A percentile compares a stretch with the other conserved stretches of the same genome.
Conservation (phyloP, 192 early-diverging fungal species). For the Coemansia sp. region DNA sequence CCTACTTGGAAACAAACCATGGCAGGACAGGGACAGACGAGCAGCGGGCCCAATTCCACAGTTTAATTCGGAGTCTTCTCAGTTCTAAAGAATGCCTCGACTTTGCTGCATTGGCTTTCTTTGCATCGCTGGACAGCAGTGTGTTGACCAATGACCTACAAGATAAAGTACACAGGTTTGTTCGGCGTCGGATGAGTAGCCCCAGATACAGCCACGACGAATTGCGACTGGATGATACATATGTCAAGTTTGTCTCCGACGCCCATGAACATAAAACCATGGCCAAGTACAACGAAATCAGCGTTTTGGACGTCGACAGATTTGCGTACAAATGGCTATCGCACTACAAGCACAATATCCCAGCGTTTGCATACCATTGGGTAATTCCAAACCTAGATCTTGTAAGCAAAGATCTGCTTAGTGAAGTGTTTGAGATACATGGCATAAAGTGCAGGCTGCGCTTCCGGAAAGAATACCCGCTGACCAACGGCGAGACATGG, state of each 20-base stretch:
- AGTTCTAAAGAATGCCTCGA: background rate
- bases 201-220: constrained; percentile 4
- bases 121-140: background rate
- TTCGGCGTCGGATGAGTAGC: constrained; percentile 3
- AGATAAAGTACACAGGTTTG: constrained; percentile 2
- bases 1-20: constrained; percentile 3
- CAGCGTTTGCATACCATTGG: constrained; percentile 21
- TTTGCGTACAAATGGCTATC: constrained; percentile 22
- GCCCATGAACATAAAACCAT: background rate
- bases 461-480: constrained; percentile 8
- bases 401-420: constrained; percentile 10
- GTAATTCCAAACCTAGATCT: background rate
- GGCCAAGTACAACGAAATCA: constrained; percentile 3
- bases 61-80: background rate
- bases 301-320: constrained; percentile 12
- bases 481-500: constrained; percentile 28
- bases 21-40: background rate
- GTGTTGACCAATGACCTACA: background rate
- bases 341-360: background rate
- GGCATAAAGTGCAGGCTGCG: constrained; percentile 21
- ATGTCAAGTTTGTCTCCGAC: constrained; percentile 12
- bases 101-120: constrained; percentile 3
- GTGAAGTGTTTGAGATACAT: constrained; percentile 18
- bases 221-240: constrained; percentile 15
- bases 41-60: background rate